A percentile compares a stretch with the other conserved stretches of the same genome.
Conservation (phyloP, 164 flowering plant genomes). For the Tetrastigma voinierianum region DNA sequence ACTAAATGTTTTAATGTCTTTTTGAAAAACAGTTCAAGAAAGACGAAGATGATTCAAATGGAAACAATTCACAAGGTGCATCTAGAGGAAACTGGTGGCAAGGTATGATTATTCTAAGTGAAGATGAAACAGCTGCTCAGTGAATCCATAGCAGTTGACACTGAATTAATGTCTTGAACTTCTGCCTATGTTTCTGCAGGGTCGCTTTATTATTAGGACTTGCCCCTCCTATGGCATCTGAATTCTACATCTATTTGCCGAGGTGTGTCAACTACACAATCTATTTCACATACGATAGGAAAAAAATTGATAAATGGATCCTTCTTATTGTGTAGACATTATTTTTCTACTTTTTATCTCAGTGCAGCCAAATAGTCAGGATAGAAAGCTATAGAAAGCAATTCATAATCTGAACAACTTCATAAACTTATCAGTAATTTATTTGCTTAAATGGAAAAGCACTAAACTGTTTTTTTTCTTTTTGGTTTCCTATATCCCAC, state of each 20-base stretch:
- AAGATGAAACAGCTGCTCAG: neutral
- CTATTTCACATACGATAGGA: no score
- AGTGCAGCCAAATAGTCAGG: no score
- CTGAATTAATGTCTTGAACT: neutral
- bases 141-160: neutral
- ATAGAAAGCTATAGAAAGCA: no score
- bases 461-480: no score
- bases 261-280: slow-evolving; percentile 1
- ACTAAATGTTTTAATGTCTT: neutral
- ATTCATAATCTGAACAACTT: no score
- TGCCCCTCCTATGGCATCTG: slow-evolving; percentile 19
- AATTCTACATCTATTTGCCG: slow-evolving; percentile 21
- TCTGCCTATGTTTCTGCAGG: slow-evolving; percentile 37
- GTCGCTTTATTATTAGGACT: slow-evolving; percentile 62
- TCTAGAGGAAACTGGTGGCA: slow-evolving; percentile 95
- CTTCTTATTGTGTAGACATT: no score
- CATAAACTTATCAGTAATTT: no score
- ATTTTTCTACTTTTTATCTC: no score
- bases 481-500: no score
- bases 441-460: no score
- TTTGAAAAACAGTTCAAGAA: slow-evolving; percentile 52
- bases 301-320: no score
- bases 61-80: slow-evolving; percentile 45
- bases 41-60: slow-evolving; percentile 55
- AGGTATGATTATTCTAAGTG: slow-evolving; percentile 38